Percentiles rank a stretch among this genome's conserved stretches.
These are phyloP conservation scores for Fusarium torreyae DNA, from an alignment of 2,329 filamentous ascomycete genomes.

Conservation along the genomic window DNA sequence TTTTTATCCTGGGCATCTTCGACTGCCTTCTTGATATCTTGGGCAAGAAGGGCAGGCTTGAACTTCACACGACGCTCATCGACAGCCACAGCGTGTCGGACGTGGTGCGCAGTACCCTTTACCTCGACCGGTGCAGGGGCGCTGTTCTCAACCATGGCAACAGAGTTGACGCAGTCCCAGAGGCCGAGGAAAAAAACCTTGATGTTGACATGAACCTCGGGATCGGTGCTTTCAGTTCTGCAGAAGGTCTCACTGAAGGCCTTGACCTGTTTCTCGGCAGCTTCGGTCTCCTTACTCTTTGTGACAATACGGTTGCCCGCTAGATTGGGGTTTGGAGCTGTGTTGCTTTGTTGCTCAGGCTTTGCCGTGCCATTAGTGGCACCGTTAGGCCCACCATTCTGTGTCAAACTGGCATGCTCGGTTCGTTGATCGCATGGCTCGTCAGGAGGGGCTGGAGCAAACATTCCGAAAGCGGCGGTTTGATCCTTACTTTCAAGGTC, in stretches of 20 bases:
- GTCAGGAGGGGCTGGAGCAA: too few relatives aligned
- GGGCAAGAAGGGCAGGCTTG: conserved; percentile 64
- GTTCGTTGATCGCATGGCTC: too few relatives aligned
- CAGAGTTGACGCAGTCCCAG: conserved; percentile 69
- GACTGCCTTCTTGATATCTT: conserved; percentile 53
- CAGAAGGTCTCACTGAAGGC: conserved; percentile 66
- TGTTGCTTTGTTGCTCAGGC: too few relatives aligned
- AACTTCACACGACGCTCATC: conserved; percentile 70
- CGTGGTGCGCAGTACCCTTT: conserved; percentile 58
- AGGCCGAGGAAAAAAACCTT: conserved; percentile 68
- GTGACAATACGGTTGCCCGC: conserved; percentile 26
- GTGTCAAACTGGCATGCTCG: neutral
- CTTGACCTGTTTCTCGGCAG: conserved; percentile 54
- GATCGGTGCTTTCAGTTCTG: conserved; percentile 50
- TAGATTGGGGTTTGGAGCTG: neutral
- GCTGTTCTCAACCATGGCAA: conserved; percentile 58
- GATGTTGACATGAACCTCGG: conserved; percentile 53
- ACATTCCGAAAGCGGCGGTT: neutral
- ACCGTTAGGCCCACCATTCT: neutral
- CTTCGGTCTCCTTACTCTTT: conserved; percentile 39
- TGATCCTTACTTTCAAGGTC: conserved; percentile 55
- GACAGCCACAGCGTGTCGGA: conserved; percentile 67
- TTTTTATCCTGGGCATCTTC: conserved; percentile 26
- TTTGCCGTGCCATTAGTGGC: too few relatives aligned
- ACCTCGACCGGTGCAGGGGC: conserved; percentile 56